A percentile compares a stretch with the other conserved stretches of the same genome.
Evolutionary conservation across 441 rosid genomes (phyloP).

Genomic region (Arabidopsis lyrata): DNA sequence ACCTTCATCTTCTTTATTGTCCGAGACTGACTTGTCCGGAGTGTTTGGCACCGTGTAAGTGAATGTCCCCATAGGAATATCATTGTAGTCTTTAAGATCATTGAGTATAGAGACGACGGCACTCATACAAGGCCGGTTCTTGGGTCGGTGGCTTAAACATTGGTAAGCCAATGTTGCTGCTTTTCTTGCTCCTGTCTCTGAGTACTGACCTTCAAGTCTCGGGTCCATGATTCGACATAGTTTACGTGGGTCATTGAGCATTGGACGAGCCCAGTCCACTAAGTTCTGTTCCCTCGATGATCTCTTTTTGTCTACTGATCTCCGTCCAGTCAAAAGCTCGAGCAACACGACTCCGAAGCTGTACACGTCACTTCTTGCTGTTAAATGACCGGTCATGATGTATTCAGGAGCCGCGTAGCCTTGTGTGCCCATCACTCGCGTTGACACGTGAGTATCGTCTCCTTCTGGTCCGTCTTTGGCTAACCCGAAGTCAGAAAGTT

Average conservation of each 20-base stretch:
- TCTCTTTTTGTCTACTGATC: slow-evolving; percentile 66
- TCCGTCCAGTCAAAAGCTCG: slow-evolving; percentile 63
- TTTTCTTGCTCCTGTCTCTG: slow-evolving; percentile 63
- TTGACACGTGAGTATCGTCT: slow-evolving; percentile 75
- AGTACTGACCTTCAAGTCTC: slow-evolving; percentile 76
- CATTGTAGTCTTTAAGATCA: slow-evolving; percentile 56
- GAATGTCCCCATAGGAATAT: slow-evolving; percentile 57
- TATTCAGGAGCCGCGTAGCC: slow-evolving; percentile 85
- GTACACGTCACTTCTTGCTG: slow-evolving; percentile 68
- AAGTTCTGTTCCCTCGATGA: slow-evolving; percentile 63
- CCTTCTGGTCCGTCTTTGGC: slow-evolving; percentile 82
- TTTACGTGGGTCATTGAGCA: slow-evolving; percentile 62
- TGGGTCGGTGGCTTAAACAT: slow-evolving; percentile 72
- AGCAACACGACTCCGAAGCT: slow-evolving; percentile 69
- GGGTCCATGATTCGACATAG: slow-evolving; percentile 66
- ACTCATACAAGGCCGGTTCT: slow-evolving; percentile 65
- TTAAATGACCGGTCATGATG: slow-evolving; percentile 77
- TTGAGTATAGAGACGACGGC: slow-evolving; percentile 55
- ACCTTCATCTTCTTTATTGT: slow-evolving; percentile 39
- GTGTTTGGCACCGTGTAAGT: slow-evolving; percentile 59
- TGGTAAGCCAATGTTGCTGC: slow-evolving; percentile 73
- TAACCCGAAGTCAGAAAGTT: slow-evolving; percentile 72
- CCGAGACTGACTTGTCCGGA: slow-evolving; percentile 33
- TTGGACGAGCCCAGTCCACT: slow-evolving; percentile 69
- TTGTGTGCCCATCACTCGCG: slow-evolving; percentile 78